Evolutionary conservation across 116 monocot genomes (phyloP), one percentile per base, ranked within the genome.

Genomic region (Zostera marina): DNA sequence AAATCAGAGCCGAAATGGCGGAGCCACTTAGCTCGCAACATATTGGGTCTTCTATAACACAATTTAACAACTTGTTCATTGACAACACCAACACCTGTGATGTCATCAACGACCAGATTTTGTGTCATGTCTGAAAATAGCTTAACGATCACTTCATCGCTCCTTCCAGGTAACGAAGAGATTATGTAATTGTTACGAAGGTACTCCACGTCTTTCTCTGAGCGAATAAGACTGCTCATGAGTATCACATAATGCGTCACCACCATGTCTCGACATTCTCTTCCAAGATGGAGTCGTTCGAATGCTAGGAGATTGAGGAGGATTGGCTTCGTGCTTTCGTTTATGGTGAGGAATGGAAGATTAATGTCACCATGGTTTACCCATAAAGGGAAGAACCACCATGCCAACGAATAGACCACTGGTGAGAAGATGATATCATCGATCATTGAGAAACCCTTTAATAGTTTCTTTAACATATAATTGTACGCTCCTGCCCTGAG

Each of bases 321-420:
- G 44, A 62, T 15, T 25, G 62, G 22, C 32, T 22, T 47, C 24
- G 62, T 62, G 62, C 21, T 38, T 47, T 62, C 62, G 47, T 48
- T 25, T 24, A 62, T 14, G 47, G n/a, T 12, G 4, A 62, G 24
- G 19, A 13, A 5, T 22, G 62, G 62, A n/a, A 62, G 62, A n/a
- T 21, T 10, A 32, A 62, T 25, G 7, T 62, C 25, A 7, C 44
- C 62, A 1, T 4, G 24, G 13, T 5, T n/a, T 10, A 16, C 24
- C 62, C 62, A 62, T 23, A 62, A 20, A 1, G 62, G 62, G 25
- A 62, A 8, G 47, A 17, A 62, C 62, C 62, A 62, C 47, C 46
- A 62, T 13, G 44, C 2, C 25, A 48, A 0, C n/a, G 23, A 1
- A 10, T 11, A 45, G 12, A 60, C 19, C 2, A 60, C 1, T 17